phyloP scores from a whole-genome alignment of 192 early-diverging fungal genomes.

The Umbelopsis isabellina region DNA sequence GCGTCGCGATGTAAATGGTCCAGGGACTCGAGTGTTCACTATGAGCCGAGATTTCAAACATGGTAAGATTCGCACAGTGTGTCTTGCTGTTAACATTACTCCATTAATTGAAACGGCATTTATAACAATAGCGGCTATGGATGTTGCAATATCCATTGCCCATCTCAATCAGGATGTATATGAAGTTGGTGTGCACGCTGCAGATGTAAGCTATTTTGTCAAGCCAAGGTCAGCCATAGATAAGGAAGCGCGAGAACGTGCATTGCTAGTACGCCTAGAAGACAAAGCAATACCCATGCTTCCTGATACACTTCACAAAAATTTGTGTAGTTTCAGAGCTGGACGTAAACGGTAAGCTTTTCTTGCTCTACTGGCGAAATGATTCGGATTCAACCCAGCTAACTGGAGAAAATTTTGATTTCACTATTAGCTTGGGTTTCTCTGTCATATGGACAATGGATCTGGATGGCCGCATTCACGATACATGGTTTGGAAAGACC shows the following conservation, averaged over 20 bases:
- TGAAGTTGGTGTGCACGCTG: slow-evolving; percentile 82
- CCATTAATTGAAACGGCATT: not conserved
- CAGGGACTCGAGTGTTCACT: slow-evolving; percentile 71
- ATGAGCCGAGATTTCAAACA: slow-evolving; percentile 83
- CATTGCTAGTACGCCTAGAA: slow-evolving; percentile 90
- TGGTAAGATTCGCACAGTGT: slow-evolving; percentile 35
- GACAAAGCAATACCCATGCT: slow-evolving; percentile 96
- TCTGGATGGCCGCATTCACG: slow-evolving; percentile 75
- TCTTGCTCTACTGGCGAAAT: not conserved
- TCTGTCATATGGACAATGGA: slow-evolving; percentile 97
- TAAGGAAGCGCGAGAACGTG: slow-evolving; percentile 83
- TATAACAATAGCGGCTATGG: slow-evolving; percentile 41
- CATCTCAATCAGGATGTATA: slow-evolving; percentile 60
- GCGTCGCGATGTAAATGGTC: slow-evolving; percentile 70
- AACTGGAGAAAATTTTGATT: not conserved
- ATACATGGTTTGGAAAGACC: slow-evolving; percentile 78
- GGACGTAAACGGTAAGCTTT: slow-evolving; percentile 64
- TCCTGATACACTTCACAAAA: slow-evolving; percentile 85
- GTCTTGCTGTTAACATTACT: not conserved
- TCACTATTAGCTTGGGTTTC: slow-evolving; percentile 67
- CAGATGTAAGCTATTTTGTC: slow-evolving; percentile 97
- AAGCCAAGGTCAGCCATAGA: slow-evolving; percentile 89
- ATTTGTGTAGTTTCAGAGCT: slow-evolving; percentile 89
- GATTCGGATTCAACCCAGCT: not conserved
- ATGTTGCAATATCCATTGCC: slow-evolving; percentile 74